phyloP scores from a whole-genome alignment of 2,329 filamentous ascomycete species.

The Alternaria burnsii region DNA sequence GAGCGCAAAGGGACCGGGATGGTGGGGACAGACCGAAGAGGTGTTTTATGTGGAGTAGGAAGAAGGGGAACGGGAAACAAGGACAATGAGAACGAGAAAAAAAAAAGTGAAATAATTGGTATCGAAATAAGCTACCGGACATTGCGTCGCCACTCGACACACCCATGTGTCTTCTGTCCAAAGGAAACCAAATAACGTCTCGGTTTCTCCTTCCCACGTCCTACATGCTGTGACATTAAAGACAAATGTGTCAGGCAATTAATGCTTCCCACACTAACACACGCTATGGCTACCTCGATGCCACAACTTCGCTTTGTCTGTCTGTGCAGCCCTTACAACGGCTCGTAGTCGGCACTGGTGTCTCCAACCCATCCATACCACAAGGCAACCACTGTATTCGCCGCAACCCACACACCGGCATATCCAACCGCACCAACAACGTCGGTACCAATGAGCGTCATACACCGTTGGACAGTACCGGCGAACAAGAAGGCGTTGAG shows the following conservation, averaged over 20 bases:
- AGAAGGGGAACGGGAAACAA: background rate
- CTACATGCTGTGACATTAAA: background rate
- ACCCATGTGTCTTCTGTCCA: background rate
- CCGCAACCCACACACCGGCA: conserved; percentile 76
- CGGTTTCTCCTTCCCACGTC: background rate
- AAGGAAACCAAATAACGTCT: background rate
- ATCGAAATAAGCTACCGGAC: conserved; percentile 1
- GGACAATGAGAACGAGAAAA: background rate
- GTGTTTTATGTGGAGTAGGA: conserved; percentile 65
- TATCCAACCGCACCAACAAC: conserved; percentile 74
- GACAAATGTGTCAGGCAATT: too few relatives aligned
- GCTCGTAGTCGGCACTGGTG: conserved; percentile 36
- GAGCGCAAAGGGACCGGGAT: conserved; percentile 52
- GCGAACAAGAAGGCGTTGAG: conserved; percentile 57
- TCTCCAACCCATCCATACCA: conserved; percentile 63
- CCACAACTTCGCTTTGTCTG: background rate
- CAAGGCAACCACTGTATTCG: conserved; percentile 67
- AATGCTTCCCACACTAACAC: background rate
- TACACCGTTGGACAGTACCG: conserved; percentile 71
- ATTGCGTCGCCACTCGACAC: background rate
- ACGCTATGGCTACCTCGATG: background rate
- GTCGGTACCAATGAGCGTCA: conserved; percentile 76
- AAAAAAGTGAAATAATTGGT: conserved; percentile 2
- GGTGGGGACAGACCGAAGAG: conserved; percentile 76
- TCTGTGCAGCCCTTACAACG: conserved; percentile 15